A percentile compares a stretch with the other conserved stretches of the same genome.
Conservation (phyloP, 768 basidiomycete species). For the Crepidotus variabilis region DNA sequence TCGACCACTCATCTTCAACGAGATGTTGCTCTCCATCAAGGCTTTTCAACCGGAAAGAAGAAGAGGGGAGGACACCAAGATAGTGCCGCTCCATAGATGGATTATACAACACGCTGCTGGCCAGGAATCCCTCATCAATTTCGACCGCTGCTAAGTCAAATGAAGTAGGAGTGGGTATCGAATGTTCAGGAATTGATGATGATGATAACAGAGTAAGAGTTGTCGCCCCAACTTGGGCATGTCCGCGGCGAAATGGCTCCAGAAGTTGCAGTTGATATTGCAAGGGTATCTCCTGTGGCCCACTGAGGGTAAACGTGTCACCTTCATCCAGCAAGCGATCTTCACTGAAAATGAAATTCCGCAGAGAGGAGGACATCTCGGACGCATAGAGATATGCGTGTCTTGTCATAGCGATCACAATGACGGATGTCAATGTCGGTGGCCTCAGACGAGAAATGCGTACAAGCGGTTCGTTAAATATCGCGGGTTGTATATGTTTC, state of each 20-base stretch:
- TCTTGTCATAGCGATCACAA: conserved; percentile 47
- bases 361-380: conserved; percentile 29
- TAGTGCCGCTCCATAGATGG: conserved; percentile 4
- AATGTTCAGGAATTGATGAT: not conserved
- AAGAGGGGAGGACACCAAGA: conserved; percentile 1
- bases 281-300: conserved; percentile 58
- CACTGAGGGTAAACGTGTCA: conserved; percentile 52
- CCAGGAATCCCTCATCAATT: conserved; percentile 72
- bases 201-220: conserved; percentile 8
- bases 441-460: no score
- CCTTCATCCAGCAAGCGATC: conserved; percentile 51
- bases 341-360: conserved; percentile 38
- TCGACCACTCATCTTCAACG: not conserved
- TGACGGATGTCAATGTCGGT: conserved; percentile 33
- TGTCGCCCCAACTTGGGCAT: not conserved
- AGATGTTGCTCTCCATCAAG: not conserved
- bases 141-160: conserved; percentile 43
- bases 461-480: no score
- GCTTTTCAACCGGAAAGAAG: conserved; percentile 32
- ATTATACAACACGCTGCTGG: conserved; percentile 35
- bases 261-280: conserved; percentile 1
- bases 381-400: conserved; percentile 45
- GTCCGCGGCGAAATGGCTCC: conserved; percentile 4
- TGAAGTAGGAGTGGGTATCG: no score
- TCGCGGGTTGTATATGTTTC: no score